Percentiles rank a stretch among this genome's conserved stretches.
Evolutionary conservation across 2,329 filamentous ascomycete species (phyloP).

Genomic region (Diaporthe amygdali): DNA sequence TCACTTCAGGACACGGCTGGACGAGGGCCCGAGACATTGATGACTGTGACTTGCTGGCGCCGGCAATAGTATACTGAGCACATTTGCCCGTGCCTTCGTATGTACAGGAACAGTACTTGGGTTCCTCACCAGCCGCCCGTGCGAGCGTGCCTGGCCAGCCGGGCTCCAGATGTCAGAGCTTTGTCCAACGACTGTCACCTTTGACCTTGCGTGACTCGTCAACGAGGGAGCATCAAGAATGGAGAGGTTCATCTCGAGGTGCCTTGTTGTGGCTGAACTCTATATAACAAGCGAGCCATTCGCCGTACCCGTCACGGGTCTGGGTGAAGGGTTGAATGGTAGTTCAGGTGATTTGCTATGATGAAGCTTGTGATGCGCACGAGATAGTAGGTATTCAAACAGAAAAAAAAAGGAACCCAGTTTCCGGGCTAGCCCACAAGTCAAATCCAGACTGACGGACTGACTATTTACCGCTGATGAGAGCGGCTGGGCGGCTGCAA

Average conservation of each 20-base stretch:
- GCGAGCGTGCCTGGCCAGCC: neutral
- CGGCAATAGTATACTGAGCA: neutral
- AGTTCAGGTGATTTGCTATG: neutral
- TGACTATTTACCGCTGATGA: neutral
- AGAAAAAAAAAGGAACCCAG: too few species aligned
- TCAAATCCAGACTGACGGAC: neutral
- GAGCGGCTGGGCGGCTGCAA: neutral
- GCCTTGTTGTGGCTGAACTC: neutral
- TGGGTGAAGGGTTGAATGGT: neutral
- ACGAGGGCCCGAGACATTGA: conserved; percentile 11
- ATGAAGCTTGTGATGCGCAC: neutral
- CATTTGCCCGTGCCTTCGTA: neutral
- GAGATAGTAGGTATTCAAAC: too few species aligned
- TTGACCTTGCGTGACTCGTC: neutral
- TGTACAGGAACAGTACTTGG: neutral
- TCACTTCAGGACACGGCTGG: neutral
- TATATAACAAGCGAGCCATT: neutral
- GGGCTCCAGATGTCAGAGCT: neutral
- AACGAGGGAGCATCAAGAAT: neutral
- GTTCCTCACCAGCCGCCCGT: neutral
- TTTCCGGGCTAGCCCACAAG: neutral
- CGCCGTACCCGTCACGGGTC: neutral
- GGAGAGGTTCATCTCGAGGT: too few species aligned
- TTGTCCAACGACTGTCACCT: neutral
- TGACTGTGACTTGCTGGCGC: conserved; percentile 1